phyloP scores from a whole-genome alignment of 2,329 filamentous ascomycete genomes.

The Colletotrichum noveboracense region DNA sequence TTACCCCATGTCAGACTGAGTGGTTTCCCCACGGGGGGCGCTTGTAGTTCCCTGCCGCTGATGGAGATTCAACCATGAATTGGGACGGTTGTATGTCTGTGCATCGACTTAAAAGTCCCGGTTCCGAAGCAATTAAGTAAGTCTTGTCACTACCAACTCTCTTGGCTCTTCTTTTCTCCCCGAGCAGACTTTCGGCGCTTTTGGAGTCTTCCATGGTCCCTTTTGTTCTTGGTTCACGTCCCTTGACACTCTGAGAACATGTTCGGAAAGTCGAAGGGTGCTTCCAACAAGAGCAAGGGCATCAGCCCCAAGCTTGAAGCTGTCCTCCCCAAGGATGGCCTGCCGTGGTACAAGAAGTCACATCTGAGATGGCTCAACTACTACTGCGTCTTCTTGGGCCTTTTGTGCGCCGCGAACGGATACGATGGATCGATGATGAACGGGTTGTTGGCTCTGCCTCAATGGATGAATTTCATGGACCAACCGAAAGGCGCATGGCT shows the following conservation, averaged over 20 bases:
- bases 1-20: background rate
- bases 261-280: background rate
- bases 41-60: background rate
- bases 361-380: slow-evolving; percentile 6
- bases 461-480: slow-evolving; percentile 11
- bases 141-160: background rate
- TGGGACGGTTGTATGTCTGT: background rate
- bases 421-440: slow-evolving; percentile 60
- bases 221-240: background rate
- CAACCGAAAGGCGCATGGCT: background rate
- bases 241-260: background rate
- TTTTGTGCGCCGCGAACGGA: slow-evolving; percentile 26
- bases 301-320: slow-evolving; percentile 3
- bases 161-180: background rate
- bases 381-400: background rate
- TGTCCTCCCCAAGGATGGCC: background rate
- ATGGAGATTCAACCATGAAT: background rate
- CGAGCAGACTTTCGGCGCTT: background rate
- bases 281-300: background rate
- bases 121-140: background rate
- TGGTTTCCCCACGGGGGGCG: background rate
- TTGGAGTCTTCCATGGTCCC: background rate
- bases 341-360: background rate
- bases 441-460: slow-evolving; percentile 60
- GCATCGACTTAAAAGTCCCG: background rate